Conservation (phyloP, 2,329 filamentous ascomycete genomes). For the Conoideocrella luteorostrata region DNA sequence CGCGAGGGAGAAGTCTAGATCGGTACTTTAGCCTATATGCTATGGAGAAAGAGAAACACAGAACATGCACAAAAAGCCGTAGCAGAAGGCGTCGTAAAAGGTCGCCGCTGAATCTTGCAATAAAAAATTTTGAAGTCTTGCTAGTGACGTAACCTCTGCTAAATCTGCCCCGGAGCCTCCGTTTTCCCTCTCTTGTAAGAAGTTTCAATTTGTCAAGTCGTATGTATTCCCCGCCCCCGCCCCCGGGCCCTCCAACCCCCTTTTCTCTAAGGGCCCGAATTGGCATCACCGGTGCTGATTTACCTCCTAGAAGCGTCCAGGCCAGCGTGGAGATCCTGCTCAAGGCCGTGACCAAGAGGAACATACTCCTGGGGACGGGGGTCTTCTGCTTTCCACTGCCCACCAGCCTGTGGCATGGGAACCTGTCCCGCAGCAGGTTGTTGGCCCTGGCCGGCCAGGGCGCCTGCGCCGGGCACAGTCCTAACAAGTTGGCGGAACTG, state of each 20-base stretch:
- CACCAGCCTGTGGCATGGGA: slow-evolving; percentile 43
- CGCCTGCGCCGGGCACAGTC: slow-evolving; percentile 37
- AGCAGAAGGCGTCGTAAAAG: too few relatives aligned
- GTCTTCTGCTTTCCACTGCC: slow-evolving; percentile 54
- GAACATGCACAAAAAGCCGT: background rate
- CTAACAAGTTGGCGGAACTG: slow-evolving; percentile 66
- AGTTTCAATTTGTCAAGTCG: too few relatives aligned
- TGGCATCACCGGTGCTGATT: too few relatives aligned
- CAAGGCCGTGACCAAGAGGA: slow-evolving; percentile 42
- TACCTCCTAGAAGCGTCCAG: slow-evolving; percentile 24
- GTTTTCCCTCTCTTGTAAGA: too few relatives aligned
- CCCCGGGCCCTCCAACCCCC: too few relatives aligned
- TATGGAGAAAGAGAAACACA: too few relatives aligned
- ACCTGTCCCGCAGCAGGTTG: slow-evolving; percentile 36
- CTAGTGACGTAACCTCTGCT: too few relatives aligned
- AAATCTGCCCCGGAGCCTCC: too few relatives aligned
- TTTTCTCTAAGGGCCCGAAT: too few relatives aligned
- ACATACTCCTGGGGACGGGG: slow-evolving; percentile 54
- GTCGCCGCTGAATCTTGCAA: background rate
- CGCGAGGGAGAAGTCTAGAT: too few relatives aligned
- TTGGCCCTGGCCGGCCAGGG: slow-evolving; percentile 28
- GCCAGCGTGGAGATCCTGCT: slow-evolving; percentile 52
- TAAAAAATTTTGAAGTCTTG: background rate
- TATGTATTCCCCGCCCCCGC: too few relatives aligned
- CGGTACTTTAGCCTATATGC: too few relatives aligned